Evolutionary conservation across 1,284 basidiomycete species (phyloP).

Genomic region (Tylopilus sp.): DNA sequence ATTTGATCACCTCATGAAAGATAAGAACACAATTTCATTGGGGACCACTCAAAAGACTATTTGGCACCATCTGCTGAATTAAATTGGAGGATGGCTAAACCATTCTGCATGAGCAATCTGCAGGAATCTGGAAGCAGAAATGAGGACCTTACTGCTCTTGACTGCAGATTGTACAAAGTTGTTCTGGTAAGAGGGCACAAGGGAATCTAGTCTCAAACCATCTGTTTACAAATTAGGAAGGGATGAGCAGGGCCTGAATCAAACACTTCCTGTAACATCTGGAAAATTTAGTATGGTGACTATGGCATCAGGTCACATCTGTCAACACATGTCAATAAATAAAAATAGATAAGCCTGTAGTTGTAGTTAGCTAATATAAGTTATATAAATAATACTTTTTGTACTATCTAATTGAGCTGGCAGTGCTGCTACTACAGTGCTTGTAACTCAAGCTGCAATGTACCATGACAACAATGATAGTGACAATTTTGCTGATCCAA

Average conservation of each 20-base stretch:
- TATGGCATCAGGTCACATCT: constrained; percentile 1
- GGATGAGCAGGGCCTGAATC: background rate
- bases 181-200: no score
- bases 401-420: background rate
- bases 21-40: background rate
- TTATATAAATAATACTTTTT: background rate
- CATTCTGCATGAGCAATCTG: no score
- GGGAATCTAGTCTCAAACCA: background rate
- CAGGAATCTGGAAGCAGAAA: background rate
- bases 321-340: background rate
- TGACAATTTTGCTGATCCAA: background rate
- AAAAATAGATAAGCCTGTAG: background rate
- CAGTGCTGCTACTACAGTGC: no score
- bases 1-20: constrained; percentile 2
- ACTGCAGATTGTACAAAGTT: no score
- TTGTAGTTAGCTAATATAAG: background rate
- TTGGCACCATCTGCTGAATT: background rate
- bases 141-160: no score
- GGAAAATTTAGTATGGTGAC: constrained; percentile 2
- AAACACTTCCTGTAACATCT: constrained; percentile 5
- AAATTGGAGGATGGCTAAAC: background rate
- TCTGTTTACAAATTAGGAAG: background rate
- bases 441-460: background rate
- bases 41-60: background rate
- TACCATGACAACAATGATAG: constrained; percentile 1